Percentiles rank a stretch among this genome's conserved stretches.
phyloP scores from a whole-genome alignment of 75 land plant genomes.

The Sequoiadendron giganteum region DNA sequence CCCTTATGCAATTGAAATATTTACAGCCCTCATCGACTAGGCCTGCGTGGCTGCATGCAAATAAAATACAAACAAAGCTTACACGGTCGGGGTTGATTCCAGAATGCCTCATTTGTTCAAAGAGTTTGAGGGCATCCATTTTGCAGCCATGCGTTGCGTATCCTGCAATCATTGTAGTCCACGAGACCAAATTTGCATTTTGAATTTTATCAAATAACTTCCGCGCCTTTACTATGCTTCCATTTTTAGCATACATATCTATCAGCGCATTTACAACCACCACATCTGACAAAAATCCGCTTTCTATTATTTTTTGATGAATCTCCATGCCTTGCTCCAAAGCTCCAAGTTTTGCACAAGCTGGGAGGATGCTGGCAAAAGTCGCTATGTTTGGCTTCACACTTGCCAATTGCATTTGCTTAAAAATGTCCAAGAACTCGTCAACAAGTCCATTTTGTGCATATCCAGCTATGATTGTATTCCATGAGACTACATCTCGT shows the following conservation, averaged over 20 bases:
- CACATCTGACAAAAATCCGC: not conserved
- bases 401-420: slow-evolving; percentile 8
- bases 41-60: slow-evolving; percentile 13
- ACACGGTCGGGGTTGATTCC: not conserved
- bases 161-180: slow-evolving; percentile 27
- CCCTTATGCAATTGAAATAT: slow-evolving; percentile 9
- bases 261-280: not conserved
- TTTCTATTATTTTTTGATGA: not conserved
- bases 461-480: slow-evolving; percentile 14
- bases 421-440: not conserved
- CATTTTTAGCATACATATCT: slow-evolving; percentile 4
- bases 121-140: slow-evolving; percentile 9
- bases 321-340: not conserved
- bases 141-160: not conserved
- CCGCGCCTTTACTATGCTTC: not conserved
- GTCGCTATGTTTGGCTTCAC: not conserved
- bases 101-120: not conserved
- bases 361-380: not conserved
- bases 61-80: not conserved
- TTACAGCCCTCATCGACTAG: not conserved
- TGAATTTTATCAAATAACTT: not conserved
- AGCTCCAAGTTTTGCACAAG: not conserved
- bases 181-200: slow-evolving; percentile 28
- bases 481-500: slow-evolving; percentile 3
- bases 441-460: not conserved